A percentile compares a stretch with the other conserved stretches of the same genome.
Evolutionary conservation across 805 yeast genomes (phyloP).

Genomic region (Pichia manshurica): DNA sequence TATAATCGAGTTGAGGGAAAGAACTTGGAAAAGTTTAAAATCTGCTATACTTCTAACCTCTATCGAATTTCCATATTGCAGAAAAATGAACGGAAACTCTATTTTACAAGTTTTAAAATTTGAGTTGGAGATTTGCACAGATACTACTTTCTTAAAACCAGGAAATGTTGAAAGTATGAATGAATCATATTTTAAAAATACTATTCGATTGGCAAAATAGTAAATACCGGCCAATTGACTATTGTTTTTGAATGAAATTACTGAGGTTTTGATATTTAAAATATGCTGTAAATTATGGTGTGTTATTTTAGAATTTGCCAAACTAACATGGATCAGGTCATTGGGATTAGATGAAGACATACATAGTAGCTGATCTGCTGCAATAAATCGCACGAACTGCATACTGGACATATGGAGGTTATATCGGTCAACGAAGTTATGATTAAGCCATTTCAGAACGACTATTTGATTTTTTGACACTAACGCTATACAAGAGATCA

Average conservation of each 20-base stretch:
- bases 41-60: slow-evolving; percentile 36
- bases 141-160: slow-evolving; percentile 8
- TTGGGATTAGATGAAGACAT: slow-evolving; percentile 8
- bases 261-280: slow-evolving; percentile 3
- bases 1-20: slow-evolving; percentile 7
- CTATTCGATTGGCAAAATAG: slow-evolving; percentile 20
- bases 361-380: slow-evolving; percentile 5
- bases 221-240: neutral
- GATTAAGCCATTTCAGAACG: slow-evolving; percentile 11
- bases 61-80: slow-evolving; percentile 27
- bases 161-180: slow-evolving; percentile 20
- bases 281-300: slow-evolving; percentile 1
- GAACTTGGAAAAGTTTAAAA: slow-evolving; percentile 31
- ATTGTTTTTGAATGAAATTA: slow-evolving; percentile 1
- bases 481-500: slow-evolving; percentile 8
- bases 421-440: slow-evolving; percentile 9
- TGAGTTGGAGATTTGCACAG: slow-evolving; percentile 13
- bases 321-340: slow-evolving; percentile 11
- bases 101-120: slow-evolving; percentile 27
- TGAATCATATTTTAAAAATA: slow-evolving; percentile 24
- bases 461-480: slow-evolving; percentile 10
- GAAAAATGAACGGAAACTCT: slow-evolving; percentile 37
- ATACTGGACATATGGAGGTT: slow-evolving; percentile 11
- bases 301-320: slow-evolving; percentile 2
- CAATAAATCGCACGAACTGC: slow-evolving; percentile 2